Conservation (phyloP, 768 basidiomycete genomes). For the Rhodotorula babjevae region DNA sequence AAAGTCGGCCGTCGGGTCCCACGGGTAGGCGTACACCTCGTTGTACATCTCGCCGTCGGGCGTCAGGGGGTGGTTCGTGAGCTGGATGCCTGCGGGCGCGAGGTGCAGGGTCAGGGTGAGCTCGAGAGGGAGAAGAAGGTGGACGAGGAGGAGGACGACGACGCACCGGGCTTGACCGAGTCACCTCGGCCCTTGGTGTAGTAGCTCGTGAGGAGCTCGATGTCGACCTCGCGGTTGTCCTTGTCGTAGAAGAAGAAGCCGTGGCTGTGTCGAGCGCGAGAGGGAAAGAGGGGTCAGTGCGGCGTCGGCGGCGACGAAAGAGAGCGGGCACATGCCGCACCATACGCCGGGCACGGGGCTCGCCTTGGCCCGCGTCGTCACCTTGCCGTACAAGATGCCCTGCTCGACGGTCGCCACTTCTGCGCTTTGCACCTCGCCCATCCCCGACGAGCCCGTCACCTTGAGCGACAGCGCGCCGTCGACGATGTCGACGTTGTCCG, state of each 20-base stretch:
- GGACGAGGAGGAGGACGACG: not conserved
- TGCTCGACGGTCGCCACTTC: conserved; percentile 1
- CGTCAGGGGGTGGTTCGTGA: conserved; percentile 13
- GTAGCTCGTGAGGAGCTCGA: conserved; percentile 14
- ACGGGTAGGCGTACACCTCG: conserved; percentile 2
- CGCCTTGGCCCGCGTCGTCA: conserved; percentile 21
- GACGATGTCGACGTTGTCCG: conserved; percentile 6
- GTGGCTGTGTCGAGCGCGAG: not conserved
- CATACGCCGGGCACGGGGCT: conserved; percentile 11
- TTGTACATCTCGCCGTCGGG: not conserved
- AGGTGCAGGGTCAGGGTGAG: not conserved
- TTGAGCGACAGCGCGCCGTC: conserved; percentile 10
- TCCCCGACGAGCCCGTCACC: conserved; percentile 12
- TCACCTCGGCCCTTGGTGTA: conserved; percentile 6
- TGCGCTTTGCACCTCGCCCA: conserved; percentile 6
- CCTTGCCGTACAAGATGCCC: conserved; percentile 5
- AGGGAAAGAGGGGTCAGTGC: too few species aligned
- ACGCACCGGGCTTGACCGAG: conserved; percentile 8
- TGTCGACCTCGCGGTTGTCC: conserved; percentile 15
- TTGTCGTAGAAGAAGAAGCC: conserved; percentile 15
- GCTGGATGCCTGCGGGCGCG: not conserved
- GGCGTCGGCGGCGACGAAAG: too few species aligned
- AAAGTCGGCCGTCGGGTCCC: conserved; percentile 19
- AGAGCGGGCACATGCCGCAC: not conserved
- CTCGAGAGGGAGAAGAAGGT: not conserved